Evolutionary conservation across 108 stramenopile species (phyloP), one percentile per base, ranked within the genome.

Genomic region (Nitzschia sp.): DNA sequence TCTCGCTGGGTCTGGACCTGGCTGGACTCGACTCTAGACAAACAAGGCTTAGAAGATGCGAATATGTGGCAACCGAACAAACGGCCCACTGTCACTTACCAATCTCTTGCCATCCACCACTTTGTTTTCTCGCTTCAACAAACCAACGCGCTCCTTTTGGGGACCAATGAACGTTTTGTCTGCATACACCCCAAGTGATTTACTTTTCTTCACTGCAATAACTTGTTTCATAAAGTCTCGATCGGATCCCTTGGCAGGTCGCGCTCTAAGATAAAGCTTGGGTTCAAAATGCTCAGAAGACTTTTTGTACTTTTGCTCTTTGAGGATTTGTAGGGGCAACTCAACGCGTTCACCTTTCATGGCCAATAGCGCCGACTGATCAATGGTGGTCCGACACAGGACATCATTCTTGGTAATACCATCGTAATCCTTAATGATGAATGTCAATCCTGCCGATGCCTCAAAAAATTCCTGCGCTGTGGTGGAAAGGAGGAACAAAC

Each of bases 1-100:
- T 10, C 86, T 78, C 15, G 71, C 66, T 19, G 89, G 89, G 73
- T 90, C 89, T 10, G 86, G 85, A 20, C 71, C 70, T 5, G 89
- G 89, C 46, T 84, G 72, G 24, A 85, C 80, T 29, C 77, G 77
- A 63, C 71, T 83, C 78, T 75, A 73, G 24, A 9, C 21, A 14
- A 26, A 8, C 15, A 48, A 48, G 17, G 6, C 1, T 17, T 17
- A 48, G 17, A 48, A 48, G 6, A 6, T 48, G n/a, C 26, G 7
- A 3, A 56, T 29, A 21, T 8, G 9, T 20, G 15, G 12, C 39
- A 20, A 22, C n/a, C n/a, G n/a, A n/a, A n/a, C n/a, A n/a, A n/a
- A n/a, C n/a, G n/a, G n/a, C n/a, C n/a, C n/a, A n/a, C n/a, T 9
- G 20, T 7, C 40, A 41, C 61, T 40, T 10, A 53, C 53, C 53